Evolutionary conservation across 2,329 filamentous ascomycete species (phyloP), one percentile per base, ranked within the genome.

Genomic region (Pyricularia pennisetigena): DNA sequence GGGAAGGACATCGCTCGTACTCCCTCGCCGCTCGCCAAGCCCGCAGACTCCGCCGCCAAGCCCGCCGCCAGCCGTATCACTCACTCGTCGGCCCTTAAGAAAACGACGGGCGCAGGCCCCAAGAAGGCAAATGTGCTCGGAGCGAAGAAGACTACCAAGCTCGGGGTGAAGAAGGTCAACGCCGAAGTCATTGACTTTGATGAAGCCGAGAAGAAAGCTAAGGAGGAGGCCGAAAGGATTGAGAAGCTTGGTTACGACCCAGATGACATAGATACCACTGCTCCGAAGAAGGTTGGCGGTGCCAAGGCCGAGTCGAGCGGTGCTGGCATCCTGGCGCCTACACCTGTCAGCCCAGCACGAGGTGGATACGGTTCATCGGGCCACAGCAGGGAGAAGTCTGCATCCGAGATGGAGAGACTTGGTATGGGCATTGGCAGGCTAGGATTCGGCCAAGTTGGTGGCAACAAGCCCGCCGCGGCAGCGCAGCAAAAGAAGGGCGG

Each of bases 181-280:
- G 85, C 83, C 64, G 91, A 94, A 72, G 81, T 88, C 14, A 94
- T 99, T 71, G 94, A 99, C 81, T 99, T 99, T 75, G 95, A 99
- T 72, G 95, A 94, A 78, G 95, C 94, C 3, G 95, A 99, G 83
- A 93, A 92, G 79, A 97, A 96, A 81, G 95, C 95, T 62, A 97
- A 94, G 78, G 95, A 98, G 79, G 95, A 99, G 79, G 95, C 94
- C 2, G 95, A 98, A 79, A 90, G 95, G 72, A 95, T 97, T 76
- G 93, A 90, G 77, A 97, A 97, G 80, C 83, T 99, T 26, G 95
- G 95, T 57, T 99, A 99, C 75, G 93, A 99, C 74, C 93, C 94
- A 0, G 91, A 97, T 71, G 94, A 93, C 24, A 94, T 97, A 78
- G 86, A 86, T 72, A 85, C 78, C 64, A 78, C 79, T 12, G 80